A percentile compares a stretch with the other conserved stretches of the same genome.
phyloP scores from a whole-genome alignment of 2,329 filamentous ascomycete genomes.

The Neonectria punicea region DNA sequence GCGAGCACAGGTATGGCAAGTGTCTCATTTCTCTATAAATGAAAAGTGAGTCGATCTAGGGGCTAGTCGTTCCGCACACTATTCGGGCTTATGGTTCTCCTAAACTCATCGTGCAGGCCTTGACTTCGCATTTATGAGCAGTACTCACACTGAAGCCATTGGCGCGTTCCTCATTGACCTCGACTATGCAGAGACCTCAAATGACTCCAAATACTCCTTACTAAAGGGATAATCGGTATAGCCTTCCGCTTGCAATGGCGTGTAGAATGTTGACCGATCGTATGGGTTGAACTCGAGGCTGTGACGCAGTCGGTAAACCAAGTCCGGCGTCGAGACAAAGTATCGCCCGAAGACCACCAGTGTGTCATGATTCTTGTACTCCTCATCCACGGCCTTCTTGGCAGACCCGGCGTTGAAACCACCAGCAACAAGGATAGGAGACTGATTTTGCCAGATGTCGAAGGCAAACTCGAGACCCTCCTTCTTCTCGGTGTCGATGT shows the following conservation, averaged over 20 bases:
- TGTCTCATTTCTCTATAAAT: too few species aligned
- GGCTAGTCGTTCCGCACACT: too few species aligned
- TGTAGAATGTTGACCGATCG: conserved; percentile 8
- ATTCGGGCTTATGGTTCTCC: too few species aligned
- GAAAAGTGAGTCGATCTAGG: too few species aligned
- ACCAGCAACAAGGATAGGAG: background rate
- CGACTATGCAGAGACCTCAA: background rate
- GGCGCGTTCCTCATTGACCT: background rate
- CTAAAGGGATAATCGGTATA: conserved; percentile 12
- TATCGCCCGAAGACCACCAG: background rate
- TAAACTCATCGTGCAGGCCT: background rate
- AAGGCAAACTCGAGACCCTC: background rate
- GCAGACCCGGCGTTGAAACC: background rate
- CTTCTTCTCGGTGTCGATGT: background rate
- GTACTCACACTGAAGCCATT: background rate
- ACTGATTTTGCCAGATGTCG: background rate
- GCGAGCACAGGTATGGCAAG: too few species aligned
- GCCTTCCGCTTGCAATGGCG: background rate
- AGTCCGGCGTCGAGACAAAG: conserved; percentile 5
- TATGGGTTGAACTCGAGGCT: conserved; percentile 1
- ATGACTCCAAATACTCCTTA: background rate
- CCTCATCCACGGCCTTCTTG: background rate
- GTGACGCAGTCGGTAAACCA: conserved; percentile 2
- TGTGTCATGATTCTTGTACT: conserved; percentile 50
- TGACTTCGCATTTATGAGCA: background rate